Evolutionary conservation across 768 basidiomycete species (phyloP), one percentile per base, ranked within the genome.

Genomic region (Hericium rajendrae): DNA sequence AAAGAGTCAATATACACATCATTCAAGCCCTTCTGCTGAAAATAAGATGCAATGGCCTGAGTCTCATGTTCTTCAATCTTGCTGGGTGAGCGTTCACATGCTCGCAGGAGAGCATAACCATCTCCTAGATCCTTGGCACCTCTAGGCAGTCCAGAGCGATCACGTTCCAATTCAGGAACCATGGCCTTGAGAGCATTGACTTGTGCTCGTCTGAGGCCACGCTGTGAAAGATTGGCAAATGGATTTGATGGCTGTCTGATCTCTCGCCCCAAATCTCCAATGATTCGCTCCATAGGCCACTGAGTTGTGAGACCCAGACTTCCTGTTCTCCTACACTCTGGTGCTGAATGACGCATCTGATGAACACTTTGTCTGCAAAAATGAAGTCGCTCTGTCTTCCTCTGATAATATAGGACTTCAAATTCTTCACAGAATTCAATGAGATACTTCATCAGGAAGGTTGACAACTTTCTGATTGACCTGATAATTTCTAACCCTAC

Each of bases 281-380:
- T 72, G 2, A 48, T 48, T 0, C 60, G 60, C 57, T 75, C 73
- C 62, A 74, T 66, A 6, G 68, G 62, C 67, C 69, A 75, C 50
- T 71, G 68, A 2, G 68, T 60, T 10, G 53, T 63, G 1, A 51
- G 58, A 4, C 51, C 52, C 0, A 51, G 59, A 39, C 66, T 67
- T 0, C 72, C 69, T 26, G 67, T 15, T 2, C 65, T 60, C 0
- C 20, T 4, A 48, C 59, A 54, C 56, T 76, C 69, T 0, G 56
- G 56, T 5, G 56, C 60, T n/a, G 67, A 38, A 50, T 76, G 75
- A 1, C 63, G 22, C 4, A 71, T 54, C 0, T 61, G 54, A 54
- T 75, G 74, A n/a, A 75, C 56, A 51, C 68, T 64, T n/a, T 60
- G 74, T 1, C 65, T 64, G n/a, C 61, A 26, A 55, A 76, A 73